These are phyloP conservation scores for Narthecium ossifragum DNA, from an alignment of 106 monocot species.

Conservation along the genomic window DNA sequence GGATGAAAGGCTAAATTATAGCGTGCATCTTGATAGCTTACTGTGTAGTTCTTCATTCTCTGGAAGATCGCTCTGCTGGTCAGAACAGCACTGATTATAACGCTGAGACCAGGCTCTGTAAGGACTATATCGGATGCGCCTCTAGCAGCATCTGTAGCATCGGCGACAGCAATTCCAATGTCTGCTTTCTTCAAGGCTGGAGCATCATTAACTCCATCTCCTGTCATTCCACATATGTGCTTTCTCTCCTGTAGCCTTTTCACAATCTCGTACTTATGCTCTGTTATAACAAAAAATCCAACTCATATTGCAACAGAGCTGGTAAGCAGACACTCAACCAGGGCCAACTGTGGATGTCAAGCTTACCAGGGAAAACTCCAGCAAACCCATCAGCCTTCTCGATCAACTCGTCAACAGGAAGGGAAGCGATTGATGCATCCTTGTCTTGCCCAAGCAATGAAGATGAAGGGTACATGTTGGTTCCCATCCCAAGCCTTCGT, in stretches of 20 bases:
- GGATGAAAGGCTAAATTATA: too few species aligned
- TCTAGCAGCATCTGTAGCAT: slow-evolving; percentile 77
- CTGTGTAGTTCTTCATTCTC: slow-evolving; percentile 86
- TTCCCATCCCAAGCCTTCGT: slow-evolving; percentile 70
- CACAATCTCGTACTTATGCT: slow-evolving; percentile 78
- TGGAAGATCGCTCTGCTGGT: slow-evolving; percentile 80
- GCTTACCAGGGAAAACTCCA: slow-evolving; percentile 61
- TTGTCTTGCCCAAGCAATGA: slow-evolving; percentile 57
- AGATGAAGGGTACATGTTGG: slow-evolving; percentile 67
- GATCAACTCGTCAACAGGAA: slow-evolving; percentile 60
- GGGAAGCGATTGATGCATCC: slow-evolving; percentile 33
- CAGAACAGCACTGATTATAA: slow-evolving; percentile 75
- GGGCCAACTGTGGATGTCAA: slow-evolving; percentile 38
- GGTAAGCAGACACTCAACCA: slow-evolving; percentile 65
- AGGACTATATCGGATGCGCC: slow-evolving; percentile 78
- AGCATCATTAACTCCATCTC: slow-evolving; percentile 80
- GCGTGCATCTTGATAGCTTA: too few species aligned
- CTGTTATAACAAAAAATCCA: slow-evolving; percentile 13
- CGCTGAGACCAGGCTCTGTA: slow-evolving; percentile 70
- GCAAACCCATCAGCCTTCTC: slow-evolving; percentile 75
- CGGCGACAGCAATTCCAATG: slow-evolving; percentile 71
- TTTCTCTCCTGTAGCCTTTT: slow-evolving; percentile 62
- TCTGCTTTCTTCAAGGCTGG: slow-evolving; percentile 72
- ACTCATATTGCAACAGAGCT: not conserved
- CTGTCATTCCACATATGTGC: slow-evolving; percentile 87